Base-by-base conservation (phyloP, 2,329 filamentous ascomycete species). In the Ilyonectria sp. region DNA sequence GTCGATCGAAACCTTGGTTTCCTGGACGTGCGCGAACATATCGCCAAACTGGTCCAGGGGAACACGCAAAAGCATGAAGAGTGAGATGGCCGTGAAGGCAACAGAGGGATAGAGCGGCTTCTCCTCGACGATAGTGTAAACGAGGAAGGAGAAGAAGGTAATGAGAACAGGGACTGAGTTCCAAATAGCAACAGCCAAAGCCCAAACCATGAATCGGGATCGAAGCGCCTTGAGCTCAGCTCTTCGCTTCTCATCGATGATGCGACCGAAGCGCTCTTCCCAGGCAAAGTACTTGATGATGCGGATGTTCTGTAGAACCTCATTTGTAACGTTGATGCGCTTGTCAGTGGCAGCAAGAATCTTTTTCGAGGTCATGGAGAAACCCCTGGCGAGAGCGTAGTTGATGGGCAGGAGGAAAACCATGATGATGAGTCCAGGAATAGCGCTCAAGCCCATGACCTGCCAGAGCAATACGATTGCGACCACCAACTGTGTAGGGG, bases 271-370 rank as follows among this genome's bases (percentile, higher is more conserved):
- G 2, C 95, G 92, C 74, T 94, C 91, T 80, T 99, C 96, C 96
- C 96, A 99, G 0, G 96, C 95, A 79, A 99, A 99, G 81, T 96
- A 99, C 79, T 99, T 99, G 88, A 99, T 98, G 79, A 99, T 98
- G 58, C 96, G 91, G 72, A 99, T 98, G 76, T 98, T 99, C 78
- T 97, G 95, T 31, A 99, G 85, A 8, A 98, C 93, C 81, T 99
- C 96, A 79, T 99, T 99, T 6, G 96, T 99, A 5, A 94, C 92
- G 78, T 98, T 94, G 70, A 99, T 98, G 60, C 96, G 91, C 77
- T 96, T 96, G 82, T 99, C 96, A 3, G 96, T 99, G 21, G 94
- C 94, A 59, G 93, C 90, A 83, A 98, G 91, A 76, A 99, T 98
- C 72, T 90, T 89, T 83, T 97, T 97, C 78, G 98, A 96, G 2